Percentiles rank a stretch among this genome's conserved stretches.
These are phyloP conservation scores for Irpex sp. DNA, from an alignment of 1,284 basidiomycete genomes.

Conservation along the genomic window DNA sequence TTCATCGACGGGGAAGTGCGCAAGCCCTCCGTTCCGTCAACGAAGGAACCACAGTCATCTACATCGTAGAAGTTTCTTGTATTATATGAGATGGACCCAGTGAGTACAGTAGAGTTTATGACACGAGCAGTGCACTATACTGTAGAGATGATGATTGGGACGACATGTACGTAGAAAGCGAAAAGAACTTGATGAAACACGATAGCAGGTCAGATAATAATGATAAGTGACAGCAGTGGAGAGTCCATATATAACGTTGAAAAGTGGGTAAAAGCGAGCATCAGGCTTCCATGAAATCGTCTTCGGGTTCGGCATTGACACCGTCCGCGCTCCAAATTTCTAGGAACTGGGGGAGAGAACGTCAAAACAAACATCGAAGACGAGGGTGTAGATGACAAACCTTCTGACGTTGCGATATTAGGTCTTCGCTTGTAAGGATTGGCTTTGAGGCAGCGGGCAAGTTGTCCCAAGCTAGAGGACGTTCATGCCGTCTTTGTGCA, in stretches of 20 bases:
- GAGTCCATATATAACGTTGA: neutral
- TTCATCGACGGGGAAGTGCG: conserved; percentile 43
- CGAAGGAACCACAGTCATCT: neutral
- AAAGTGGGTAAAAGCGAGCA: neutral
- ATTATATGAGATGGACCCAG: neutral
- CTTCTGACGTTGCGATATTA: conserved; percentile 49
- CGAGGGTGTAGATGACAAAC: conserved; percentile 35
- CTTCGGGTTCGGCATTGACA: conserved; percentile 66
- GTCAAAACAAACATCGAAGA: neutral
- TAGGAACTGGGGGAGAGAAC: conserved; percentile 50
- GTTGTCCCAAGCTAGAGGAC: conserved; percentile 66
- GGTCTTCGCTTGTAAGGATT: conserved; percentile 57
- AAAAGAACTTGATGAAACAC: neutral
- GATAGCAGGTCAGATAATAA: neutral
- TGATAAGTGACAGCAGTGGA: neutral
- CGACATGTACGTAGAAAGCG: neutral
- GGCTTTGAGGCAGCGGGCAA: conserved; percentile 60
- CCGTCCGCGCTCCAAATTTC: conserved; percentile 82
- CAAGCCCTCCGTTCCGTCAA: conserved; percentile 7
- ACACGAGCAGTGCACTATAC: neutral
- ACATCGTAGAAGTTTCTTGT: neutral
- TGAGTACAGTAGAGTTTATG: neutral
- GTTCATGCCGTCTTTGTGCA: conserved; percentile 59
- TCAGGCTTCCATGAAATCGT: conserved; percentile 23
- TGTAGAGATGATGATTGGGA: neutral